Evolutionary conservation across 2,329 filamentous ascomycete genomes (phyloP).

Genomic region (Coniella lustricola): DNA sequence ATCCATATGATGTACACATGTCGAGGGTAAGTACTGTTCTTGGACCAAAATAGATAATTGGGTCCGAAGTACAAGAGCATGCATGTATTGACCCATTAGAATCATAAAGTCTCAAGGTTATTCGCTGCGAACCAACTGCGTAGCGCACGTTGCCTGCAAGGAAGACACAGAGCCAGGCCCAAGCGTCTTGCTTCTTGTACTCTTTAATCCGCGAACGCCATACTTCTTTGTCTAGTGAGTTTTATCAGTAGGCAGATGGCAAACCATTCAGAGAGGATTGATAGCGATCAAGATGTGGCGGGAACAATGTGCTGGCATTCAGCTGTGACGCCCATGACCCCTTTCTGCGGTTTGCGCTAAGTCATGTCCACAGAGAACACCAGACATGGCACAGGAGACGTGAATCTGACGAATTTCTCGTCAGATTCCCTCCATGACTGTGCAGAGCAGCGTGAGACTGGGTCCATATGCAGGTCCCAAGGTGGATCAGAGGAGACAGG

Average conservation of each 20-base stretch:
- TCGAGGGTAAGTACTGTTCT: no score
- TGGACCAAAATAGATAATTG: no score
- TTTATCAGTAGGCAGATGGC: no score
- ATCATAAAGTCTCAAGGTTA: no score
- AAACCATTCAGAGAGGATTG: neutral
- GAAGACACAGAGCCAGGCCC: neutral
- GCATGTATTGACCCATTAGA: no score
- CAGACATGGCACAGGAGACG: no score
- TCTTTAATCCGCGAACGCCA: neutral
- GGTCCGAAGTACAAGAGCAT: no score
- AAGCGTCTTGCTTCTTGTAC: neutral
- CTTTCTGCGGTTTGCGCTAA: no score
- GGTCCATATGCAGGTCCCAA: conserved; percentile 8
- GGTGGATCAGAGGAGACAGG: conserved; percentile 11
- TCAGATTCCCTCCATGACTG: neutral
- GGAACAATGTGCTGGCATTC: conserved; percentile 11
- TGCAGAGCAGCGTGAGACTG: neutral
- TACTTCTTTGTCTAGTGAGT: no score
- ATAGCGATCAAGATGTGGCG: conserved; percentile 5
- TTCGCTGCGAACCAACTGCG: no score
- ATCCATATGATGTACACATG: no score
- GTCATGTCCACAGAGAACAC: no score
- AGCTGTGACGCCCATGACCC: neutral
- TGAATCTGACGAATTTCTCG: neutral
- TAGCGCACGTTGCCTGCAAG: neutral